These are phyloP conservation scores for Trametes gibbosa DNA, from an alignment of 768 basidiomycete genomes.

Conservation along the genomic window DNA sequence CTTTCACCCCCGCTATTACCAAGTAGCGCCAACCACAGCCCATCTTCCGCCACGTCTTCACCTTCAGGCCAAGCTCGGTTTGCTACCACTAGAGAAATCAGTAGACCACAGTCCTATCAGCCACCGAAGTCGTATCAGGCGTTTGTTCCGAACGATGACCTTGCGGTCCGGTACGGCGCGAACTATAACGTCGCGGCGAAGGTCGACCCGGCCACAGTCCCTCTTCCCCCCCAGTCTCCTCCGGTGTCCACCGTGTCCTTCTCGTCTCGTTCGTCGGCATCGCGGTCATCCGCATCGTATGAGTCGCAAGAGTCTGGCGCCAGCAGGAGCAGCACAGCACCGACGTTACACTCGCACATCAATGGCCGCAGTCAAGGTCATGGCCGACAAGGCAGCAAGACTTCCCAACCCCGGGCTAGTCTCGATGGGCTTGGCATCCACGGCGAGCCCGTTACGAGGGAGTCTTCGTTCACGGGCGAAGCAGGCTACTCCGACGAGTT, in stretches of 20 bases:
- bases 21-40: constrained; percentile 14
- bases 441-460: constrained; percentile 2
- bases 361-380: constrained; percentile 22
- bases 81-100: constrained; percentile 23
- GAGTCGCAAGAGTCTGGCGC: constrained; percentile 37
- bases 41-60: constrained; percentile 18
- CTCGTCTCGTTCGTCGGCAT: constrained; percentile 74
- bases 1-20: constrained; percentile 26
- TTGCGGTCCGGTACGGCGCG: constrained; percentile 22
- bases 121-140: constrained; percentile 19
- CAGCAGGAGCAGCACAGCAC: constrained; percentile 34
- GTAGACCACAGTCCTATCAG: constrained; percentile 18
- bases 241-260: constrained; percentile 69
- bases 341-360: constrained; percentile 44
- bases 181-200: constrained; percentile 29
- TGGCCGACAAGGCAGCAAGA: constrained; percentile 28
- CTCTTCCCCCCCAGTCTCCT: constrained; percentile 69
- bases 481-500: constrained; percentile 10
- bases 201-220: constrained; percentile 55
- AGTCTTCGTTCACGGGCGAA: constrained; percentile 14
- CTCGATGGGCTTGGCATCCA: constrained; percentile 18
- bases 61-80: constrained; percentile 21
- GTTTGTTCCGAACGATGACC: constrained; percentile 25
- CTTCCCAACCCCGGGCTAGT: constrained; percentile 24
- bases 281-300: constrained; percentile 47